phyloP scores from a whole-genome alignment of 2,329 filamentous ascomycete species.

The Dactylonectria estremocensis region DNA sequence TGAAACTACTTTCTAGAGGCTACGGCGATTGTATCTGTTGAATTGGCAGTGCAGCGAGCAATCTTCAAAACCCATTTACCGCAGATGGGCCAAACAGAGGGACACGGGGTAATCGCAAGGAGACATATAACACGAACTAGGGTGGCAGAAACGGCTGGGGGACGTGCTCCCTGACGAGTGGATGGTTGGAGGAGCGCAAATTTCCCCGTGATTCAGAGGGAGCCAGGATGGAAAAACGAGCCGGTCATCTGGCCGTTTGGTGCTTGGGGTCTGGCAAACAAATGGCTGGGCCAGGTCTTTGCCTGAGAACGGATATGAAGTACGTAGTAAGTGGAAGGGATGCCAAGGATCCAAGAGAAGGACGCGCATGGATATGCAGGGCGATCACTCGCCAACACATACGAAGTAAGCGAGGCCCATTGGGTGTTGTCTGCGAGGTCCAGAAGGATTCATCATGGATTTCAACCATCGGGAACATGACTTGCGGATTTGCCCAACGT shows the following conservation, averaged over 20 bases:
- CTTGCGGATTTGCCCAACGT: constrained; percentile 16
- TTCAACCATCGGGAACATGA: background rate
- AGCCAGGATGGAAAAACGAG: constrained; percentile 14
- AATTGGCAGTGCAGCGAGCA: background rate
- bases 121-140: background rate
- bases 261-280: constrained; percentile 32
- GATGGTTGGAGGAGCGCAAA: constrained; percentile 18
- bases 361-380: constrained; percentile 13
- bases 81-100: constrained; percentile 9
- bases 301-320: background rate
- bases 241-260: constrained; percentile 35
- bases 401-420: background rate
- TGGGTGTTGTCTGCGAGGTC: background rate
- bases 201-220: constrained; percentile 29
- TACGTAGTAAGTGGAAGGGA: background rate
- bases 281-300: constrained; percentile 3
- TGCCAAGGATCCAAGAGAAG: background rate
- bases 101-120: constrained; percentile 12
- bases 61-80: constrained; percentile 7
- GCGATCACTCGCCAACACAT: constrained; percentile 16
- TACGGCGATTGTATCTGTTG: background rate
- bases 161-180: constrained; percentile 7
- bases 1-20: background rate
- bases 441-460: constrained; percentile 3
- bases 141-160: constrained; percentile 3